Conservation (phyloP, 306 rosid species). For the Ochetophila trinervis region DNA sequence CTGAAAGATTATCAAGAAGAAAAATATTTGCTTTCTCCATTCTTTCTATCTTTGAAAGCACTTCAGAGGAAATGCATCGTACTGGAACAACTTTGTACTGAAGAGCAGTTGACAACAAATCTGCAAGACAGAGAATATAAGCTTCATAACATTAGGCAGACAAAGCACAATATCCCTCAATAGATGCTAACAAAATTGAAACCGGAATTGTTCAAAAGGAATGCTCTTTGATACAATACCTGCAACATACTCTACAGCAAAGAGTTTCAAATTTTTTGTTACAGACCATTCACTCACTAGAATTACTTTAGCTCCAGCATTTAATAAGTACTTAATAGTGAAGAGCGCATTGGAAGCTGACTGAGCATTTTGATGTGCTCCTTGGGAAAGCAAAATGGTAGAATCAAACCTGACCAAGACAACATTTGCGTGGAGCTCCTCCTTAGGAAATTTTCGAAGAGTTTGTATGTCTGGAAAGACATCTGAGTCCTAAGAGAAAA, state of each 20-base stretch:
- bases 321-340: slow-evolving; percentile 61
- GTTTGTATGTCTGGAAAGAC: slow-evolving; percentile 66
- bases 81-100: slow-evolving; percentile 57
- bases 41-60: slow-evolving; percentile 32
- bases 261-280: slow-evolving; percentile 31
- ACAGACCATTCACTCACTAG: slow-evolving; percentile 69
- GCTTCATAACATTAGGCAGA: neutral
- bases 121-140: slow-evolving; percentile 38
- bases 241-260: slow-evolving; percentile 37
- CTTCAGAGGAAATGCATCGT: slow-evolving; percentile 31
- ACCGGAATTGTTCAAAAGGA: slow-evolving; percentile 1
- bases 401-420: slow-evolving; percentile 86
- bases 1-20: slow-evolving; percentile 70
- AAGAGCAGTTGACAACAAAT: slow-evolving; percentile 51
- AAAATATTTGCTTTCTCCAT: slow-evolving; percentile 49
- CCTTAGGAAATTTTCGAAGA: slow-evolving; percentile 65
- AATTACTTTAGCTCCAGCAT: slow-evolving; percentile 61
- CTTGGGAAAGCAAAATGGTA: slow-evolving; percentile 47
- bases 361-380: slow-evolving; percentile 26
- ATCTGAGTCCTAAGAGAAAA: slow-evolving; percentile 38
- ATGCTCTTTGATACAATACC: slow-evolving; percentile 46
- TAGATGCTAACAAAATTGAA: neutral
- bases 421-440: slow-evolving; percentile 68
- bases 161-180: neutral
- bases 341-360: slow-evolving; percentile 39